phyloP scores from a whole-genome alignment of 176 grass and related monocot genomes.

The Rhynchospora tenuis region DNA sequence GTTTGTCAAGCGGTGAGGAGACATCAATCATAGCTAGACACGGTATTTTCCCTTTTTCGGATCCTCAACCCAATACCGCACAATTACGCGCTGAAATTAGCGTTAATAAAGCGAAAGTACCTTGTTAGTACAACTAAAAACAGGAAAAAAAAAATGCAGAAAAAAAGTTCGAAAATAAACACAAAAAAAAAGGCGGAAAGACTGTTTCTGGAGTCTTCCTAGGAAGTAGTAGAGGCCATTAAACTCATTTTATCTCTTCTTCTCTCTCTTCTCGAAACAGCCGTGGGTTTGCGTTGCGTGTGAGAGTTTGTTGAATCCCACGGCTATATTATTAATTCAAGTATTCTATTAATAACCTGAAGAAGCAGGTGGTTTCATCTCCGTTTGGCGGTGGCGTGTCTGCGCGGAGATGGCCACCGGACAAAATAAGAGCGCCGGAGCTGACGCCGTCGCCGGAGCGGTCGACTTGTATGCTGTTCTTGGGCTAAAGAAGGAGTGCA shows the following conservation, averaged over 20 bases:
- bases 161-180: slow-evolving; percentile 22
- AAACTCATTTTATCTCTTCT: neutral
- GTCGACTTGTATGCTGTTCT: slow-evolving; percentile 73
- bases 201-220: slow-evolving; percentile 80
- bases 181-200: slow-evolving; percentile 34
- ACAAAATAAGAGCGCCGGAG: slow-evolving; percentile 26
- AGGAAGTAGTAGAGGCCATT: slow-evolving; percentile 21
- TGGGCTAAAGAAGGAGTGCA: slow-evolving; percentile 82
- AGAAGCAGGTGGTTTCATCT: neutral
- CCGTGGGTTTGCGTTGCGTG: slow-evolving; percentile 13
- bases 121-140: neutral
- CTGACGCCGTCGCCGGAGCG: neutral
- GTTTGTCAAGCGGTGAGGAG: neutral
- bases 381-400: neutral
- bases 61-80: neutral
- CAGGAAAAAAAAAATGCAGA: neutral
- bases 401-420: slow-evolving; percentile 35
- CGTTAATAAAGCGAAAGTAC: neutral
- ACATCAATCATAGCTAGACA: neutral
- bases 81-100: neutral
- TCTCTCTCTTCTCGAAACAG: neutral
- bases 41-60: neutral
- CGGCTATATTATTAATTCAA: neutral
- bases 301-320: slow-evolving; percentile 16
- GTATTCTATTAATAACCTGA: neutral